A percentile compares a stretch with the other conserved stretches of the same genome.
phyloP scores from a whole-genome alignment of 768 basidiomycete species.

The Lactarius sanguifluus region DNA sequence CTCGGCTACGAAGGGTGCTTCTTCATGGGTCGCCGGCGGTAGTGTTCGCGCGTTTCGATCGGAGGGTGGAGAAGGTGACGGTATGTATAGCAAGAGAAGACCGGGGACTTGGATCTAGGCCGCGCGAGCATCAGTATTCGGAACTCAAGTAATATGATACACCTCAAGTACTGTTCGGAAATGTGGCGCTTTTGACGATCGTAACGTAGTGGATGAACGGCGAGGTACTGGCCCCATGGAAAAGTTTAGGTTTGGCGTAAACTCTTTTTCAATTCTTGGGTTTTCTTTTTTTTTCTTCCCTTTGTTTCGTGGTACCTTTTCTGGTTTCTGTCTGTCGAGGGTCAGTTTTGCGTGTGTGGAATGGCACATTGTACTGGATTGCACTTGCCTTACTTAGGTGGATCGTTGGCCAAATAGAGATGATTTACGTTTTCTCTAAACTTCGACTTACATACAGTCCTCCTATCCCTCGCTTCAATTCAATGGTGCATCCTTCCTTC shows the following conservation, averaged over 20 bases:
- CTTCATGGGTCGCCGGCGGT: conserved; percentile 66
- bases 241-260: background rate
- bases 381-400: conserved; percentile 3
- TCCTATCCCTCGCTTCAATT: background rate
- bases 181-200: conserved; percentile 16
- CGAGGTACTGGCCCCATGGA: background rate
- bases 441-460: background rate
- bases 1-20: conserved; percentile 88
- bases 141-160: background rate
- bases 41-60: conserved; percentile 26
- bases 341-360: background rate
- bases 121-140: conserved; percentile 1
- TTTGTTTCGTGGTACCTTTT: background rate
- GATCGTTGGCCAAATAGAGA: conserved; percentile 2
- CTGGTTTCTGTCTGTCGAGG: background rate
- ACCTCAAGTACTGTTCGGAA: conserved; percentile 1
- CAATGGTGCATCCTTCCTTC: background rate
- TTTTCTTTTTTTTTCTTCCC: background rate
- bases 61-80: conserved; percentile 11
- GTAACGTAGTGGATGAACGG: background rate
- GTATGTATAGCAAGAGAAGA: background rate
- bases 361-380: background rate
- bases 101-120: conserved; percentile 14
- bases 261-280: background rate
- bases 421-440: background rate